Conservation (phyloP, 495 filamentous ascomycete species). For the Penicillium canariense region DNA sequence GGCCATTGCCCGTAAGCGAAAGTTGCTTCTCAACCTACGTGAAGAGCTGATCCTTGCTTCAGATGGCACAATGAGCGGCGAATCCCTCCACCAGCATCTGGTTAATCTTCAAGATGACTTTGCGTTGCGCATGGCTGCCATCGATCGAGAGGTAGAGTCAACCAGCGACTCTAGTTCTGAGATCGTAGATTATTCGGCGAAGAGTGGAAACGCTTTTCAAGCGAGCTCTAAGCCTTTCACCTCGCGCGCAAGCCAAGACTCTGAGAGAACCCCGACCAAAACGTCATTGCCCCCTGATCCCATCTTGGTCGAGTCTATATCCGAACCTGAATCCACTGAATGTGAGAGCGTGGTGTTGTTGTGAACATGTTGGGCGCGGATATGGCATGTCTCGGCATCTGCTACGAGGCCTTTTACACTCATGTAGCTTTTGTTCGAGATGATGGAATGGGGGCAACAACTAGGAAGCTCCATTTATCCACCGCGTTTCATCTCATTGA, state of each 20-base stretch:
- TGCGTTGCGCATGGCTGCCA: constrained; percentile 63
- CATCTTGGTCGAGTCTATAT: constrained; percentile 12
- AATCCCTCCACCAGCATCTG: constrained; percentile 62
- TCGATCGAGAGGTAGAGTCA: constrained; percentile 41
- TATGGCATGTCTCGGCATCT: background rate
- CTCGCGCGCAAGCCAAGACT: background rate
- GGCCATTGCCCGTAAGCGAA: constrained; percentile 59
- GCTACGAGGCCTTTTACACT: background rate
- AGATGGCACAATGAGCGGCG: constrained; percentile 65
- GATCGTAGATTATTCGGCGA: background rate
- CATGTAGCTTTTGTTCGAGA: background rate
- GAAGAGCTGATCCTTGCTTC: constrained; percentile 73
- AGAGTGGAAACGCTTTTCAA: background rate
- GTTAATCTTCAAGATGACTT: constrained; percentile 75
- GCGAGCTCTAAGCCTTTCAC: background rate
- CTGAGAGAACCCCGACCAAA: background rate
- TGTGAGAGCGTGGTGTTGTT: constrained; percentile 15
- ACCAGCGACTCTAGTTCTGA: constrained; percentile 5
- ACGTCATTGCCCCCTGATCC: background rate
- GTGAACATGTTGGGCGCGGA: background rate
- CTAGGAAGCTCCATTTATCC: background rate
- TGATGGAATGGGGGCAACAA: background rate
- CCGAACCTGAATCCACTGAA: background rate
- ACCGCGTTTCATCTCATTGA: too few relatives aligned
- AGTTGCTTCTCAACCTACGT: constrained; percentile 68